Evolutionary conservation across 768 basidiomycete genomes (phyloP).

Genomic region (Chalciporus chontae): DNA sequence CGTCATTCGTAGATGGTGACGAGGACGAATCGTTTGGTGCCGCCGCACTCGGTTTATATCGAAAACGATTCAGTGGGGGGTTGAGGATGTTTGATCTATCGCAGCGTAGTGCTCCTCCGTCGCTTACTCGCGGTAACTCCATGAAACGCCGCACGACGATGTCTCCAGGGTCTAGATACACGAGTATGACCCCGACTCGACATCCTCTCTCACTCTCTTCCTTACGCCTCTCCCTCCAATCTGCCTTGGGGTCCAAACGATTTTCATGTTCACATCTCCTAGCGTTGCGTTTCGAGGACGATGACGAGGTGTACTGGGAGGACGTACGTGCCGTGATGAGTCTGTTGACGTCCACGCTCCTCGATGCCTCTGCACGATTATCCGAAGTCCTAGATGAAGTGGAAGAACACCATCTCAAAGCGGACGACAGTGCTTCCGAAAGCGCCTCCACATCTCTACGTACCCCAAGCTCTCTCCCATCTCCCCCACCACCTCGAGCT

Average conservation of each 20-base stretch:
- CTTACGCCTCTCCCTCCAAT: constrained; percentile 56
- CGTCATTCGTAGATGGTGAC: constrained; percentile 18
- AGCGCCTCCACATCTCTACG: constrained; percentile 2
- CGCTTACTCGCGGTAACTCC: constrained; percentile 10
- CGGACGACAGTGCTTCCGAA: constrained; percentile 43
- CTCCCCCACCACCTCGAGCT: constrained; percentile 18
- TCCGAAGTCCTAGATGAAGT: constrained; percentile 59
- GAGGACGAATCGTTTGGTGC: constrained; percentile 50
- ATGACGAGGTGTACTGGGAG: constrained; percentile 80
- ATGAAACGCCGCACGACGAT: constrained; percentile 27
- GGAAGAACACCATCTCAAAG: constrained; percentile 47
- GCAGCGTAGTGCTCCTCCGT: constrained; percentile 11
- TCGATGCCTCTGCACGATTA: constrained; percentile 61
- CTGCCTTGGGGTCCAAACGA: constrained; percentile 67
- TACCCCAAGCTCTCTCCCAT: constrained; percentile 16
- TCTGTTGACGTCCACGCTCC: constrained; percentile 62
- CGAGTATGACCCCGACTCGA: constrained; percentile 52
- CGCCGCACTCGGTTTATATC: constrained; percentile 58
- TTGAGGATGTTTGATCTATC: constrained; percentile 47
- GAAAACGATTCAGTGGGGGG: constrained; percentile 48
- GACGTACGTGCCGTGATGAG: constrained; percentile 74
- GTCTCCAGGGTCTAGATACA: constrained; percentile 58
- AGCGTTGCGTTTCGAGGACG: constrained; percentile 71
- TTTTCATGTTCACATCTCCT: constrained; percentile 79
- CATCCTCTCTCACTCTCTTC: constrained; percentile 69